Base-by-base conservation (phyloP, 352 stramenopile genomes). In the Hyaloperonospora arabidopsidis region DNA sequence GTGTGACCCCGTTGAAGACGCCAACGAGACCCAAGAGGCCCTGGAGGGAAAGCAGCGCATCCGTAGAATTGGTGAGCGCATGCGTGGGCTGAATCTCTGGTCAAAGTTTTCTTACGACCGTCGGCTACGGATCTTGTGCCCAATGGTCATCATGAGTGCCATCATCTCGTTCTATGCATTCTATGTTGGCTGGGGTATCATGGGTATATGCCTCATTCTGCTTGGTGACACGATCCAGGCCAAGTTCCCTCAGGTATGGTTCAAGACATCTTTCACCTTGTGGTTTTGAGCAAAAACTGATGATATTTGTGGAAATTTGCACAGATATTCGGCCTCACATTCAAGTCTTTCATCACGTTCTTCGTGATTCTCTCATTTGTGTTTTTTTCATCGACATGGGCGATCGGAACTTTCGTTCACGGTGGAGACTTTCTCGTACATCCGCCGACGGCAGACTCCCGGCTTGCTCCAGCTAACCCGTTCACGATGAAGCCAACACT, bases 351-450 rank as follows among this genome's bases (percentile, higher is more conserved):
- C 49, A 89, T 94, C 67, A 89, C 78, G 18, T 70, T 72, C 23
- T 92, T 94, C 51, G 79, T 94, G 5, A 62, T 91, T 38, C 41
- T 94, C 7, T 92, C 81, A 34, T 91, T 92, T 45, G 67, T 92
- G 7, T 94, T 94, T 61, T 94, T 94, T 61, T 87, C 84, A 46
- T 90, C 81, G 14, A 86, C 81, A 43, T 94, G 81, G 76, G 79
- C 75, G n/a, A 68, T 94, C 23, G 84, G 84, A 38, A 94, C 81
- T 18, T 94, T 94, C 50, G 79, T 94, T n/a, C 65, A 87, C 44
- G 84, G 81, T 25, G 81, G 78, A 13, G 77, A 91, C 59, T 94
- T 94, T 53, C 72, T 86, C 22, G 78, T 94, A 11, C 78, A 76
- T 56, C 81, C 79, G 22, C 84, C 84, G 2, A 54, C 64, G 5